Percentiles rank a stretch among this genome's conserved stretches.
These are phyloP conservation scores for Gracilariopsis chorda DNA, from an alignment of 23 red algal species.

Conservation along the genomic window DNA sequence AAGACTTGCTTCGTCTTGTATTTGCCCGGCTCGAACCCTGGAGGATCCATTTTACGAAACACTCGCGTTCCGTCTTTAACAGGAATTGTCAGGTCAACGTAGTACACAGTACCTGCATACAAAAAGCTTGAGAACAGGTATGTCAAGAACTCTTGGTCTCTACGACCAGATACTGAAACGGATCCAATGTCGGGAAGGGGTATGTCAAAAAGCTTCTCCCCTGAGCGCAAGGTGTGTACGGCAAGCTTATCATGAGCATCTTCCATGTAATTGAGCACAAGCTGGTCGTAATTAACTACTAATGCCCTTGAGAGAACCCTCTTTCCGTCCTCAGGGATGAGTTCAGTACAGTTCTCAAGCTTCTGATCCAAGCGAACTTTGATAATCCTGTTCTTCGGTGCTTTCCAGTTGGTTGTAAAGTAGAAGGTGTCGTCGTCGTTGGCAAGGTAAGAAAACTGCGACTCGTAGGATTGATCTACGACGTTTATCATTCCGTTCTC, in stretches of 20 bases:
- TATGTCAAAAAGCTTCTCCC: conserved; percentile 40
- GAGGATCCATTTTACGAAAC: conserved; percentile 67
- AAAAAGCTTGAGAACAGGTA: conserved; percentile 81
- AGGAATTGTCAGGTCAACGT: conserved; percentile 68
- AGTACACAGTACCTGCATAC: conserved; percentile 66
- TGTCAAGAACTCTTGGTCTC: conserved; percentile 58
- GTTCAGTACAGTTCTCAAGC: conserved; percentile 12
- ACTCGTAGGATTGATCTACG: conserved; percentile 51
- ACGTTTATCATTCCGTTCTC: conserved; percentile 23
- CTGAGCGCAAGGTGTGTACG: conserved; percentile 40
- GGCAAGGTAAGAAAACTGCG: conserved; percentile 64
- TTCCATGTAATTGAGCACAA: conserved; percentile 67
- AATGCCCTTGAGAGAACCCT: conserved; percentile 57
- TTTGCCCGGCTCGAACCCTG: conserved; percentile 54
- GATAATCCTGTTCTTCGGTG: conserved; percentile 69
- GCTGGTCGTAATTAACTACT: conserved; percentile 58
- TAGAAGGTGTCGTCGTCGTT: conserved; percentile 68
- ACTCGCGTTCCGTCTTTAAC: conserved; percentile 52
- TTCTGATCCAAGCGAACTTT: conserved; percentile 10
- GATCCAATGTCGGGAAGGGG: conserved; percentile 56
- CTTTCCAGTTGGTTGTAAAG: conserved; percentile 69
- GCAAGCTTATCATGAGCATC: conserved; percentile 58
- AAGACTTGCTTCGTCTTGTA: conserved; percentile 72
- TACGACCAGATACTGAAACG: conserved; percentile 37
- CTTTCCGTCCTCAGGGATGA: conserved; percentile 47